phyloP scores from a whole-genome alignment of 148 eudicot genomes.

The Amaranthus hypochondriacus region DNA sequence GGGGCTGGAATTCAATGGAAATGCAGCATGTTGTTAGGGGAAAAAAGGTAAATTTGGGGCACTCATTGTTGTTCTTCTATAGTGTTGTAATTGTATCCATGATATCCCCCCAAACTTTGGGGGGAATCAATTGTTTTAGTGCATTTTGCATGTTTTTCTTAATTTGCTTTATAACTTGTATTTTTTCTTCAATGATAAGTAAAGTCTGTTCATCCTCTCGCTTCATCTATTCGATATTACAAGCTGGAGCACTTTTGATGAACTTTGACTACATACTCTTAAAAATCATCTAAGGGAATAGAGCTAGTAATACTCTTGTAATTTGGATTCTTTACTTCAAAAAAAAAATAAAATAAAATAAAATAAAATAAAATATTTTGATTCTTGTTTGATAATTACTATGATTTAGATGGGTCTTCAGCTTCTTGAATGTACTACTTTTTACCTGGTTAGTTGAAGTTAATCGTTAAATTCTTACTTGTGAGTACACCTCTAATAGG shows the following conservation, averaged over 20 bases:
- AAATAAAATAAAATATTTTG: too few relatives aligned
- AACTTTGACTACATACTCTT: background rate
- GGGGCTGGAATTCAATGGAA: constrained; percentile 16
- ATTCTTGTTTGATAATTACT: background rate
- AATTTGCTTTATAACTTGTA: constrained; percentile 22
- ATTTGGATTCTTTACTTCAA: constrained; percentile 3
- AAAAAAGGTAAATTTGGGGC: constrained; percentile 27
- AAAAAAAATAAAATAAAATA: too few relatives aligned
- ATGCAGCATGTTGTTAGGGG: constrained; percentile 12
- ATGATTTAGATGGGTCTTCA: background rate
- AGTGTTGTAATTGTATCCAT: constrained; percentile 16
- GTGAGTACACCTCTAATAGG: background rate
- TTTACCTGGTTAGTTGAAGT: background rate
- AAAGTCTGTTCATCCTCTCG: background rate
- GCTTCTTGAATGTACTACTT: constrained; percentile 2
- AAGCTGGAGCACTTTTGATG: constrained; percentile 3
- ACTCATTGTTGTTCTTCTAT: constrained; percentile 18
- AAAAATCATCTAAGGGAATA: background rate
- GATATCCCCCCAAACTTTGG: constrained; percentile 19
- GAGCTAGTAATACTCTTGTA: background rate
- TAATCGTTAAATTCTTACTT: background rate
- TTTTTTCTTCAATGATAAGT: constrained; percentile 9
- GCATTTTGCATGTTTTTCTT: constrained; percentile 18
- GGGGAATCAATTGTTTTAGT: constrained; percentile 11
- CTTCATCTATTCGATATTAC: constrained; percentile 2